These are phyloP conservation scores for Plasmopara muralis DNA, from an alignment of 352 stramenopile genomes.

Conservation along the genomic window DNA sequence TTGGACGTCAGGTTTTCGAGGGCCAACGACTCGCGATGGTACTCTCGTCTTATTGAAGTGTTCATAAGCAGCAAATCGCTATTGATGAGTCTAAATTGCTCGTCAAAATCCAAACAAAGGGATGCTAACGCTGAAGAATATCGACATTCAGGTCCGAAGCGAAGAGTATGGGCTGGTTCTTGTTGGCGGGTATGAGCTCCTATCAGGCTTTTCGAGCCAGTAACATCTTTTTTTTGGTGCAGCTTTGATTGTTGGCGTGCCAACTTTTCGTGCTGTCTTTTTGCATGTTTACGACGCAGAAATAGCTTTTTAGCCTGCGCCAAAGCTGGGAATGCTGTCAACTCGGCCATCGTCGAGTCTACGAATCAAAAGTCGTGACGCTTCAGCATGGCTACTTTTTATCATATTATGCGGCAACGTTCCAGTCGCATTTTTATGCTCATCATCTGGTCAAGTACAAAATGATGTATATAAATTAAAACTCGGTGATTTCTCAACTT, in stretches of 20 bases:
- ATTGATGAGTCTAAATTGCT: conserved; percentile 14
- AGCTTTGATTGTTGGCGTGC: not conserved
- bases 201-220: not conserved
- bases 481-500: too few relatives aligned
- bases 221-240: not conserved
- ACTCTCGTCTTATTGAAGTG: conserved; percentile 14
- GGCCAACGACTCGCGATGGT: conserved; percentile 16
- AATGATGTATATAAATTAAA: too few relatives aligned
- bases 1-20: conserved; percentile 18
- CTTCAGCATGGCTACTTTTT: conserved; percentile 9
- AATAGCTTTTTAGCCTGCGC: conserved; percentile 27
- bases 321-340: conserved; percentile 22
- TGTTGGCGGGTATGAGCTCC: not conserved
- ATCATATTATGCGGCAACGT: too few relatives aligned
- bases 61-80: conserved; percentile 13
- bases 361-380: conserved; percentile 1
- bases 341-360: not conserved
- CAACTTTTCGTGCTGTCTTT: not conserved
- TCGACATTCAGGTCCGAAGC: conserved; percentile 1
- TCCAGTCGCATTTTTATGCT: too few relatives aligned
- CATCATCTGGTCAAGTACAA: too few relatives aligned
- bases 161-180: not conserved
- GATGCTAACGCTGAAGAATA: conserved; percentile 6
- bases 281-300: conserved; percentile 4
- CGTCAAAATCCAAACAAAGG: conserved; percentile 21